Evolutionary conservation across 2,329 filamentous ascomycete genomes (phyloP), one percentile per base, ranked within the genome.

Genomic region (Penicillium nordicum): DNA sequence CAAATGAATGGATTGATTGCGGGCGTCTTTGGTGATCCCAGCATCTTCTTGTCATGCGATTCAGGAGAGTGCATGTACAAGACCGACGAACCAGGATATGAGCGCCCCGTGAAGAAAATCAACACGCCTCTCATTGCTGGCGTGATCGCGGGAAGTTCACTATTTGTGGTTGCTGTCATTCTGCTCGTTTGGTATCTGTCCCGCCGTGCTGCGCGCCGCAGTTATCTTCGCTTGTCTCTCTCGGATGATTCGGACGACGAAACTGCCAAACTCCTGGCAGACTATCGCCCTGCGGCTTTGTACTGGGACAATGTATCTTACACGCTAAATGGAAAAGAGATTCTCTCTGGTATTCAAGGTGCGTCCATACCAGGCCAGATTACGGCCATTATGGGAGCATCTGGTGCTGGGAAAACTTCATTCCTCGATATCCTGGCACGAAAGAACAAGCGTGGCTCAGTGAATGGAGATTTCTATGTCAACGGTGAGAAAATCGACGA

Each of bases 311-410:
- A 95, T 57, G 88, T 99, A 3, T 85, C 87, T 0, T 99, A 99
- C 70, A 81, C 83, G 23, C 81, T 99, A 37, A 96, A 95, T 62
- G 91, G 91, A 38, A 97, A 90, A 74, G 82, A 89, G 50, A 97
- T 99, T 45, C 80, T 99, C 3, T 82, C 83, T 16, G 85, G 84
- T 14, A 88, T 99, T 34, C 87, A 88, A 62, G 94, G 94, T 45
- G 86, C 91, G 41, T 92, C 93, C n/a, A 88, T 89, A 64, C 92
- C 93, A 2, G 95, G 95, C n/a, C 92, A 99, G 72, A 85, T 97
- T 8, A 90, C 93, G 63, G 94, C 94, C 9, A 96, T 99, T 67
- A 99, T 99, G 93, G 94, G 94, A 55, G 93, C 94, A 8, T 99
- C 94, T 0, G 94, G 94, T 30, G 95, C 94, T 41, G 94, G 94